Percentiles rank a stretch among this genome's conserved stretches.
Evolutionary conservation across 208 protist species (phyloP).

Genomic region (Trypanosoma theileri): DNA sequence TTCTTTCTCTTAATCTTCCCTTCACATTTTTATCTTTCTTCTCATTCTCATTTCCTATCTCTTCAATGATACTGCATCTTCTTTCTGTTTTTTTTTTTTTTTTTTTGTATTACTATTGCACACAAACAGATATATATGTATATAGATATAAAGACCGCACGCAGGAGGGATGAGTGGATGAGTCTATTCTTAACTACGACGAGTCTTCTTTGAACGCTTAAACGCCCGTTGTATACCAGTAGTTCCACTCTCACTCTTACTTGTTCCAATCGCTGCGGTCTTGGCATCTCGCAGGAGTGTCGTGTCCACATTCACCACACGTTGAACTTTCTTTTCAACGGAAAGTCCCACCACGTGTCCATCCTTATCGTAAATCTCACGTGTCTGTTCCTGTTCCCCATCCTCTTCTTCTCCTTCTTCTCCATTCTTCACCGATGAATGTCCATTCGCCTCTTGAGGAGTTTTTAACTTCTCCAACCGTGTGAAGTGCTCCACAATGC

Average conservation of each 20-base stretch:
- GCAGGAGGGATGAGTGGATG: too few species aligned
- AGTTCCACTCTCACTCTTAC: conserved; percentile 18
- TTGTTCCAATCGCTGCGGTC: conserved; percentile 39
- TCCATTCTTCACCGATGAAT: background rate
- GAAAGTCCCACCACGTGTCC: conserved; percentile 76
- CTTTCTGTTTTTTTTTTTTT: conserved; percentile 6
- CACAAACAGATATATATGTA: conserved; percentile 5
- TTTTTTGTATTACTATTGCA: background rate
- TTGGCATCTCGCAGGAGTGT: conserved; percentile 74
- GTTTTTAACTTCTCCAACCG: conserved; percentile 47
- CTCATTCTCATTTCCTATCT: background rate
- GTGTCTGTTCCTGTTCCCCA: conserved; percentile 42
- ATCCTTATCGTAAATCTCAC: conserved; percentile 62
- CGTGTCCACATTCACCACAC: conserved; percentile 59
- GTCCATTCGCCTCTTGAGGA: background rate
- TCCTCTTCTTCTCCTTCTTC: conserved; percentile 15
- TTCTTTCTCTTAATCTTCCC: background rate
- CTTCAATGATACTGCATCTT: background rate
- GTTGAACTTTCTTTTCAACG: conserved; percentile 54
- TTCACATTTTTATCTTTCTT: conserved; percentile 2
- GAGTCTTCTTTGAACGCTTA: conserved; percentile 69
- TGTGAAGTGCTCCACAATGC: conserved; percentile 74
- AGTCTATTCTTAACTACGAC: conserved; percentile 14
- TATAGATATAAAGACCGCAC: conserved; percentile 9
- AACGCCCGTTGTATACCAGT: conserved; percentile 76